Evolutionary conservation across 768 basidiomycete genomes (phyloP), one percentile per base, ranked within the genome.

Genomic region (Suillus plorans): DNA sequence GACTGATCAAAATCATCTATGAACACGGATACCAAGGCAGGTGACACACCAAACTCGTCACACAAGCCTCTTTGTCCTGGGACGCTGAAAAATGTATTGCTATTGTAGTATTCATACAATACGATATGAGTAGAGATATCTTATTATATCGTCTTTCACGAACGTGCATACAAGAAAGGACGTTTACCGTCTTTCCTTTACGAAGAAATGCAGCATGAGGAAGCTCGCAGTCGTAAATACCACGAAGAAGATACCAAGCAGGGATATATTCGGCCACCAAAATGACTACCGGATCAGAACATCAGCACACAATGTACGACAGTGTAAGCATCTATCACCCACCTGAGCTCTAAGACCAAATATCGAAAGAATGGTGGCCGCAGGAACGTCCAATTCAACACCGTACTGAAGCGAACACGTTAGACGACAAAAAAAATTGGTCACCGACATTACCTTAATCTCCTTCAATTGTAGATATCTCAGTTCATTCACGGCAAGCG

Each of bases 231-330:
- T 73, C 6, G 91, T 94, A 76, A 95, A 95, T 2, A 82, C 77
- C 34, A 85, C 89, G 71, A 99, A 96, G 80, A 95, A 95, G 57
- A 95, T 92, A 7, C 83, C 90, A 6, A 99, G 82, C 0, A 95
- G 78, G 0, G 89, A 84, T 41, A 95, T 92, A 73, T 99, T 96
- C 0, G 97, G 97, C 93, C 93, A 99, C 97, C 97, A 99, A 82
- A 96, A 99, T 0, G 97, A 95, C 84, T 86, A 60, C 37, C 7
- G 36, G n/a, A 28, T 28, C 20, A n/a, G 12, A 55, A 41, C 16
- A 36, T 67, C 36, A 34, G 39, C n/a, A n/a, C 22, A 41, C 25
- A 20, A 49, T 20, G 5, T 42, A 34, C 18, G 25, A 50, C 20
- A 59, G 28, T 9, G n/a, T n/a, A 53, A 10, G 37, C 20, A n/a